These are phyloP conservation scores for Verticillium longisporum DNA, from an alignment of 2,329 filamentous ascomycete species.

Conservation along the genomic window DNA sequence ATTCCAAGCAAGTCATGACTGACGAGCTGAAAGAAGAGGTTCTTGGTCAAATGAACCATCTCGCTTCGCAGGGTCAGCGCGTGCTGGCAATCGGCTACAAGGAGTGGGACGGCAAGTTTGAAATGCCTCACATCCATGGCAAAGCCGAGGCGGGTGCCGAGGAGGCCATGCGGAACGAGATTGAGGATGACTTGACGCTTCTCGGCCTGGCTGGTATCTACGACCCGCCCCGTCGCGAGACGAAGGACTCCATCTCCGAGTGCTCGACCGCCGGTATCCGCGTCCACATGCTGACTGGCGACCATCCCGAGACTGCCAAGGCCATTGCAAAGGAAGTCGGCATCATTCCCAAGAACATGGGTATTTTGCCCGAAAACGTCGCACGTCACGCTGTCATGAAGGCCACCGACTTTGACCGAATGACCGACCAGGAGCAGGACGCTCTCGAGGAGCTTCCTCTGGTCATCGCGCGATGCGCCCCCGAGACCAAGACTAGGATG, in stretches of 20 bases:
- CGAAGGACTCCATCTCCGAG: slow-evolving; percentile 62
- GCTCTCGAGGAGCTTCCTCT: slow-evolving; percentile 66
- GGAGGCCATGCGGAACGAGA: slow-evolving; percentile 42
- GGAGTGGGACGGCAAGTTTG: slow-evolving; percentile 44
- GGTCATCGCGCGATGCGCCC: slow-evolving; percentile 78
- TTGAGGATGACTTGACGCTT: slow-evolving; percentile 65
- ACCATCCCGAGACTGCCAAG: slow-evolving; percentile 70
- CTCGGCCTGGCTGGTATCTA: slow-evolving; percentile 82
- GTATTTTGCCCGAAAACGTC: slow-evolving; percentile 52
- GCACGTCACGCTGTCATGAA: slow-evolving; percentile 67
- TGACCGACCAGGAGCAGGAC: slow-evolving; percentile 71
- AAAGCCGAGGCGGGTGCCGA: slow-evolving; percentile 26
- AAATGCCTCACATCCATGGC: neutral
- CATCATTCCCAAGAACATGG: slow-evolving; percentile 61
- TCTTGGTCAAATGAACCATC: slow-evolving; percentile 45
- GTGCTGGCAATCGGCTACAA: slow-evolving; percentile 67
- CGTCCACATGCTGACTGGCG: slow-evolving; percentile 80
- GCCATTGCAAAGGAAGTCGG: slow-evolving; percentile 75
- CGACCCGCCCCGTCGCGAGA: slow-evolving; percentile 78
- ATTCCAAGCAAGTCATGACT: slow-evolving; percentile 36
- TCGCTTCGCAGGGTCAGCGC: slow-evolving; percentile 63
- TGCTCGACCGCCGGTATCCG: slow-evolving; percentile 69
- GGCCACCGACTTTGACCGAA: slow-evolving; percentile 70
- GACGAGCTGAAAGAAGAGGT: slow-evolving; percentile 43
- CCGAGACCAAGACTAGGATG: slow-evolving; percentile 85